Base-by-base conservation (phyloP, 176 grass and related monocot genomes). In the Oryza officinalis region DNA sequence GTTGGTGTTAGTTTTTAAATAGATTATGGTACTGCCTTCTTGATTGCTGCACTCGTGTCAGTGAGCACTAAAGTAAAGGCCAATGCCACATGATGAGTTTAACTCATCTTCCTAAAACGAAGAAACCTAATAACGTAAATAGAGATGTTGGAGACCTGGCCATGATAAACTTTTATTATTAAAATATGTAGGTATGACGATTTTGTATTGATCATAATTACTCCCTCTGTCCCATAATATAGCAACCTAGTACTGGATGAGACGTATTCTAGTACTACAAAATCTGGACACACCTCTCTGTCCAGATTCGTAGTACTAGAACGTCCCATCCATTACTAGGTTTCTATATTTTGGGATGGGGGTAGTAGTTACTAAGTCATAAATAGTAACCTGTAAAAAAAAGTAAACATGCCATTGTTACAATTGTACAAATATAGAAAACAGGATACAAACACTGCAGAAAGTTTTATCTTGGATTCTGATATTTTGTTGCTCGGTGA, bases 51-150 rank as follows among this genome's bases (percentile, higher is more conserved):
- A 73, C 67, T 82, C 31, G 25, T 45, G 27, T 71, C 40, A 65
- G 33, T 65, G 80, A 80, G 6, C 44, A 74, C 33, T 68, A 49
- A 79, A 52, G 6, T 72, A 80, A 52, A 61, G 71, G 26, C 60
- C 27, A 70, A 76, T 80, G 52, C 14, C 46, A 17, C 46, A 15
- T 4, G 46, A 49, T 49, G 46, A 49, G 46, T 49, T 49, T 49
- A 49, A 17, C 46, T 17, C 46, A 49, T 49, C 46, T 49, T 57
- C 18, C 6, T 57, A 57, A 22, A 57, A 57, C 2, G 6, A 1
- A 22, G 0, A 20, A 22, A 57, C 18, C 50, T 50, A 57, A 22
- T 57, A 57, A 8, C 18, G 0, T 57, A 57, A 57, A 6, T 57
- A 57, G 50, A 15, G 22, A 57, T 57, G 50, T 57, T 57, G 50